Evolutionary conservation across 2,329 filamentous ascomycete species (phyloP).

Genomic region (Didymella exigua): DNA sequence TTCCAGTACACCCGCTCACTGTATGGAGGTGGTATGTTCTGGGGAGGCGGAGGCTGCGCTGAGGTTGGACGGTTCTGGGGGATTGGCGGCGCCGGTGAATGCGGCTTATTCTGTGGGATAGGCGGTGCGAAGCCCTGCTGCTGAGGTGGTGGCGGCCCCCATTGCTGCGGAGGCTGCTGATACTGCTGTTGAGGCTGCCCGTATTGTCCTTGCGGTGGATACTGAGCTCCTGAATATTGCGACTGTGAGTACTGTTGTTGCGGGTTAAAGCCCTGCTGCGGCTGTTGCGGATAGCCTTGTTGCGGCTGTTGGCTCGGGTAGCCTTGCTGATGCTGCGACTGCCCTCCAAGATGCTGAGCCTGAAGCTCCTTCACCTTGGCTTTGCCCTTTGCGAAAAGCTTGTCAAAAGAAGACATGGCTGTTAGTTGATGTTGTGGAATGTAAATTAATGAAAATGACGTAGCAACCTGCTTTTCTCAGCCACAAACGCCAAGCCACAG

Average conservation of each 20-base stretch:
- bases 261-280: conserved; percentile 21
- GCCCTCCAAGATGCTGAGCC: conserved; percentile 25
- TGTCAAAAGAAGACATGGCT: conserved; percentile 42
- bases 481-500: conserved; percentile 10
- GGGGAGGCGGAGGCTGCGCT: conserved; percentile 37
- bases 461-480: conserved; percentile 1
- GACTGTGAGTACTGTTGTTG: conserved; percentile 21
- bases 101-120: conserved; percentile 40
- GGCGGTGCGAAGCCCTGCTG: conserved; percentile 34
- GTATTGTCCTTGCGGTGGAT: conserved; percentile 29
- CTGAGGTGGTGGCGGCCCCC: conserved; percentile 32
- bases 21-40: conserved; percentile 32
- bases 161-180: conserved; percentile 28
- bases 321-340: conserved; percentile 30
- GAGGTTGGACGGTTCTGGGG: conserved; percentile 39
- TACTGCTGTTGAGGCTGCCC: conserved; percentile 21
- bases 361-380: conserved; percentile 45
- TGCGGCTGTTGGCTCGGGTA: conserved; percentile 27
- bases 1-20: conserved; percentile 57
- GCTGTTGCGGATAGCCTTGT: conserved; percentile 28
- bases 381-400: conserved; percentile 46
- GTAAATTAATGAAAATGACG: conserved; percentile 9
- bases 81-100: conserved; percentile 30
- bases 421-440: conserved; percentile 7
- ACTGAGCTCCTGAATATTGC: conserved; percentile 28